Percentiles rank a stretch among this genome's conserved stretches.
Conservation (phyloP, 2,329 filamentous ascomycete genomes). For the Aureobasidium uvarum region DNA sequence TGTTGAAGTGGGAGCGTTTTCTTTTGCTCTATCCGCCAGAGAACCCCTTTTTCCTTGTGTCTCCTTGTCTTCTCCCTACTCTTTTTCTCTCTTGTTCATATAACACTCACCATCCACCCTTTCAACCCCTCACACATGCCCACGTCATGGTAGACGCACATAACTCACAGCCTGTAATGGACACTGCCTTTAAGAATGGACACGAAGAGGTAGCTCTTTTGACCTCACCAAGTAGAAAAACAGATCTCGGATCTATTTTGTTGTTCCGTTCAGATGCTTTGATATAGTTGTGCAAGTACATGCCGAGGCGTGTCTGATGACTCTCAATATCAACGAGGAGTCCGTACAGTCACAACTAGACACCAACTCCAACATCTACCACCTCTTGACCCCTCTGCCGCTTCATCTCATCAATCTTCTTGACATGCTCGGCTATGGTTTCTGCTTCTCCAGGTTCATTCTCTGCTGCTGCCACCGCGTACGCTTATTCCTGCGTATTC, state of each 20-base stretch:
- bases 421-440: conserved; percentile 18
- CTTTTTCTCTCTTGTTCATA: conserved; percentile 19
- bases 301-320: neutral
- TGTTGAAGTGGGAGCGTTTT: conserved; percentile 44
- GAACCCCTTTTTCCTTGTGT: conserved; percentile 39
- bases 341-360: neutral
- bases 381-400: neutral
- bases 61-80: conserved; percentile 31
- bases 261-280: neutral
- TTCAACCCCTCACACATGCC: conserved; percentile 33
- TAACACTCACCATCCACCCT: conserved; percentile 12
- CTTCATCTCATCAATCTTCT: neutral
- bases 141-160: conserved; percentile 34
- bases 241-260: neutral
- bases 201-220: conserved; percentile 11
- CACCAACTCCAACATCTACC: neutral
- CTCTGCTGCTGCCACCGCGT: conserved; percentile 3
- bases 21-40: conserved; percentile 36
- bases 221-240: neutral
- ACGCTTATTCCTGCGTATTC: neutral
- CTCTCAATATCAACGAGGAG: neutral
- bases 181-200: conserved; percentile 1
- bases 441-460: conserved; percentile 17
- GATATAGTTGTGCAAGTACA: neutral
- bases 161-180: conserved; percentile 23